Evolutionary conservation across 108 stramenopile genomes (phyloP), one percentile per base, ranked within the genome.

Genomic region (Aurantiochytrium sp.): DNA sequence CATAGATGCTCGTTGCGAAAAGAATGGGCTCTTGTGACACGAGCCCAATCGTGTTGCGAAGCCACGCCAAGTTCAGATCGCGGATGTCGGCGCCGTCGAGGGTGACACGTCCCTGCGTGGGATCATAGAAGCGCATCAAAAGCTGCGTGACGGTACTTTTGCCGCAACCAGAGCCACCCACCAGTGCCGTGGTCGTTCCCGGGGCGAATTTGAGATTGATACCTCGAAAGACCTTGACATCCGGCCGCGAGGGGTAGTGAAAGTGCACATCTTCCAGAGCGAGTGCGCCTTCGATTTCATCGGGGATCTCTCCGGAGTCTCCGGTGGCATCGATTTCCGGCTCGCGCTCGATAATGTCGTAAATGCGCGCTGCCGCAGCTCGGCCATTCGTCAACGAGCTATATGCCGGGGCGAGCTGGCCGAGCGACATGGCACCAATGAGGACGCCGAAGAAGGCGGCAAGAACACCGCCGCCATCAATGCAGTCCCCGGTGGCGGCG

Each of bases 21-120:
- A 98, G 92, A 53, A 95, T 91, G 14, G 98, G 97, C 90, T 98
- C 98, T 90, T 98, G 98, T 83, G 92, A 92, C 1, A 97, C 96
- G 49, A 96, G 90, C 21, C 95, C 95, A 88, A 97, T 91, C 28
- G 92, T 28, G 88, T 44, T 44, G 47, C 88, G 88, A 35, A 19
- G 57, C 44, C 23, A 64, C 4, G n/a, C 12, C 25, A 69, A 18
- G 49, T 88, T 53, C 60, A 47, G n/a, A n/a, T 49, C 25, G 44
- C 44, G 29, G 55, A 88, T 88, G 64, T 88, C 88, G 35, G 6
- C 25, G 25, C 89, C 89, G 44, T 87, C 89, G 8, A 90, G n/a
- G 19, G 44, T 43, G 58, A 90, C 87, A 5, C 14, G 19, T 5
- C 89, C 89, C 19, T 88, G 21, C 12, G 5, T 10, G 14, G 87